Evolutionary conservation across 2,329 filamentous ascomycete genomes (phyloP).

Genomic region (Cercospora zeae-maydis): DNA sequence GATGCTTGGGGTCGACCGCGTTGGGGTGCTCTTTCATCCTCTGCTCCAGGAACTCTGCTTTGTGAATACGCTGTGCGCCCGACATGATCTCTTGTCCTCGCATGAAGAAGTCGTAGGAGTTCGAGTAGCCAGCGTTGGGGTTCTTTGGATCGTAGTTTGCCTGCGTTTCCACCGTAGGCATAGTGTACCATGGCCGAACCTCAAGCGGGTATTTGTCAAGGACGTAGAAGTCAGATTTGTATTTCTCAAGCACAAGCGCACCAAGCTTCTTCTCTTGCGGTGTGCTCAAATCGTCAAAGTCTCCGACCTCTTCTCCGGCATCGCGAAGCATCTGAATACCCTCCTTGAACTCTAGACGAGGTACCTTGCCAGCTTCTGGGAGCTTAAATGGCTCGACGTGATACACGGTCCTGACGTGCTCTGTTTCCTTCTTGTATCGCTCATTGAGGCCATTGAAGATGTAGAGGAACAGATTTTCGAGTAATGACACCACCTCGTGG

Average conservation of each 20-base stretch:
- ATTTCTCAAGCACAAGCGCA: conserved; percentile 79
- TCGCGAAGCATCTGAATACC: conserved; percentile 73
- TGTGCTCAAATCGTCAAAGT: conserved; percentile 72
- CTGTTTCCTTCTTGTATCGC: conserved; percentile 67
- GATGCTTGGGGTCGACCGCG: conserved; percentile 54
- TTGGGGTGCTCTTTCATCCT: conserved; percentile 57
- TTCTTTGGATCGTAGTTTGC: conserved; percentile 41
- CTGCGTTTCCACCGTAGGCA: conserved; percentile 66
- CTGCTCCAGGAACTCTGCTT: conserved; percentile 55
- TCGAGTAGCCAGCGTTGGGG: conserved; percentile 54
- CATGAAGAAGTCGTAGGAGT: conserved; percentile 70
- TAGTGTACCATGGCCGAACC: conserved; percentile 89
- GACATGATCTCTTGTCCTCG: conserved; percentile 66
- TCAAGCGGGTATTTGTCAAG: conserved; percentile 92
- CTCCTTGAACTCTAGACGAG: conserved; percentile 73
- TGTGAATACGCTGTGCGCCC: conserved; percentile 64
- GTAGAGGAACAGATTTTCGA: conserved; percentile 70
- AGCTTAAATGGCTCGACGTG: conserved; percentile 74
- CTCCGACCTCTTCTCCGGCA: conserved; percentile 69
- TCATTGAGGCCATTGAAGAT: conserved; percentile 73
- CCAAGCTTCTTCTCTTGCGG: conserved; percentile 87
- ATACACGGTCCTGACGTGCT: conserved; percentile 68
- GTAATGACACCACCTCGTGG: conserved; percentile 66
- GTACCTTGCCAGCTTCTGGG: conserved; percentile 68
- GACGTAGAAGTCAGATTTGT: conserved; percentile 92